Evolutionary conservation across 169 alveolate genomes (phyloP).

Genomic region (Plasmodium berghei): DNA sequence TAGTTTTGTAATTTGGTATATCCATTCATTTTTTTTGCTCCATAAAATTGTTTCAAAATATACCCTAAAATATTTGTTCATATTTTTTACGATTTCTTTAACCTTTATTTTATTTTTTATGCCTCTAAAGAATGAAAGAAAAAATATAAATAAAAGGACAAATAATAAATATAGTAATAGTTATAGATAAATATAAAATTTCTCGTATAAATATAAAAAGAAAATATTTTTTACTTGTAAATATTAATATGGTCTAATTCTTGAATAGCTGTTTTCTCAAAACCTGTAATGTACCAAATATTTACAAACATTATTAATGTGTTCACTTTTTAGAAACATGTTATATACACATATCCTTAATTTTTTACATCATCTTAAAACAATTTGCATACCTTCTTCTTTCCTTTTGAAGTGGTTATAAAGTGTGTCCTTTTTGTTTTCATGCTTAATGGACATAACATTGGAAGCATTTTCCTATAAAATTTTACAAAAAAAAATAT

Average conservation of each 20-base stretch:
- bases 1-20: constrained; percentile 32
- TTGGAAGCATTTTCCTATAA: neutral
- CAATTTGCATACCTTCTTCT: neutral
- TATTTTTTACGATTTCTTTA: constrained; percentile 13
- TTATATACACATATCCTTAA: too few species aligned
- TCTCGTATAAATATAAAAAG: neutral
- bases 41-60: constrained; percentile 23
- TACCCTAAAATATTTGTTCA: constrained; percentile 43
- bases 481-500: too few species aligned
- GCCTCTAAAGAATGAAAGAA: neutral
- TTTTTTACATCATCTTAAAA: too few species aligned
- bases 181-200: neutral
- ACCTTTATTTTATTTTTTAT: constrained; percentile 11
- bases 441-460: neutral
- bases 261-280: constrained; percentile 1
- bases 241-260: constrained; percentile 10
- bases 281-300: neutral
- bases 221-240: neutral
- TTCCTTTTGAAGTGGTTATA: neutral
- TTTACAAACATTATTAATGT: neutral
- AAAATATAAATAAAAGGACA: too few species aligned
- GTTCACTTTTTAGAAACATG: neutral
- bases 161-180: too few species aligned
- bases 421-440: neutral
- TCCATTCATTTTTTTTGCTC: neutral